Evolutionary conservation across 495 filamentous ascomycete species (phyloP), one percentile per base, ranked within the genome.

Genomic region (Aspergillus cristatus): DNA sequence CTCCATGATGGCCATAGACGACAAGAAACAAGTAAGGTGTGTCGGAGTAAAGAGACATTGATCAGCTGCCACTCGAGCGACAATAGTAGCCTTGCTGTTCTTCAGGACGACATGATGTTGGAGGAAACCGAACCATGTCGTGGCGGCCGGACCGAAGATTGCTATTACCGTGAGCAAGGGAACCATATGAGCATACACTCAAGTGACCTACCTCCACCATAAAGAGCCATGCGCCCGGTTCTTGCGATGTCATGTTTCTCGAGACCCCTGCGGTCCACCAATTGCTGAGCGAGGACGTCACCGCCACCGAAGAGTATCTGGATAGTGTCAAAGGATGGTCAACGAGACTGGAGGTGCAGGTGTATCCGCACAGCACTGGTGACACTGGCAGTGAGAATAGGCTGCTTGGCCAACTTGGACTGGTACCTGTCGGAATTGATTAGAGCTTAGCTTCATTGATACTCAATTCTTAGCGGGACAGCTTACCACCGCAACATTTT

Each of bases 241-340:
- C 91, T 76, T 13, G 71, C 68, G 28, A 84, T 56, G 51, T 95
- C 82, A 51, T 98, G 91, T 43, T 87, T 84, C 32, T 80, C 63
- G 18, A 82, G 42, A 24, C 88, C 89, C 48, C 69, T 74, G 54
- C 76, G 78, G 62, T 97, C 91, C 36, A 98, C 84, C n/a, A 65
- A 70, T 60, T 98, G 91, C 52, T 98, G 91, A n/a, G 91, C 86
- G 37, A 95, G 74, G 37, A 81, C 68, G 62, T 98, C 91, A 43
- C 91, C 91, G 13, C 86, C 79, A 26, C 82, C 88, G 58, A 97
- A 98, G 38, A 98, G 77, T 34, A 95, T 60, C 79, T 83, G 29
- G 12, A 14, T 14, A 11, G 11, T 40, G 22, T 30, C 20, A 39
- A 6, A 16, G 15, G 1, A 35, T 1, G 30, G 8, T 3, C 20